Conservation (phyloP, 140 eudicot species). For the Anethum foeniculum region DNA sequence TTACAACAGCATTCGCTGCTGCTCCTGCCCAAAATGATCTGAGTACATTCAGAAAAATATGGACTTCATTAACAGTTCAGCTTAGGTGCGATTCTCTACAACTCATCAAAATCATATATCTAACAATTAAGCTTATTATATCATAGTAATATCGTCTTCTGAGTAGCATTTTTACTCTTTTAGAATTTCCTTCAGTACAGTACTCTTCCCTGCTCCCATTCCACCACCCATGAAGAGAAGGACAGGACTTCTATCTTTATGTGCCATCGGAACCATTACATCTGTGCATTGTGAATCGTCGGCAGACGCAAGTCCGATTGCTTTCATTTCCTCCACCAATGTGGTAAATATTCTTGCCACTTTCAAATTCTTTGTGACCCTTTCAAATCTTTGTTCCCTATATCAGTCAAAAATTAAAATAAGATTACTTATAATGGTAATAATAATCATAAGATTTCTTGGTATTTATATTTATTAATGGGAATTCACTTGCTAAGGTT, state of each 20-base stretch:
- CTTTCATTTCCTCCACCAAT: constrained; percentile 96
- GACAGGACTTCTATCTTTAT: constrained; percentile 89
- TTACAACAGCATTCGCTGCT: constrained; percentile 80
- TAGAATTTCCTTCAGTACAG: constrained; percentile 87
- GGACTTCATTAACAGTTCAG: neutral
- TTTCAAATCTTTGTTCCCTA: constrained; percentile 87
- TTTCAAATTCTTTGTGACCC: constrained; percentile 90
- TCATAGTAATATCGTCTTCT: neutral
- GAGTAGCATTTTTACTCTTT: constrained; percentile 55
- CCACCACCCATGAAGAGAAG: constrained; percentile 99
- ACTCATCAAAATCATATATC: neutral
- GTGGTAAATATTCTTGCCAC: constrained; percentile 91
- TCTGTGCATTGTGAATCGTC: constrained; percentile 90
- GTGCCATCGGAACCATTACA: constrained; percentile 97
- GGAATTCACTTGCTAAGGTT: neutral
- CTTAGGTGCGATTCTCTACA: neutral
- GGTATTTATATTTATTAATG: neutral
- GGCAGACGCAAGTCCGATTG: constrained; percentile 64
- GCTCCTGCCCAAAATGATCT: constrained; percentile 99
- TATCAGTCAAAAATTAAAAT: constrained; percentile 16
- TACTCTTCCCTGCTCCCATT: constrained; percentile 99
- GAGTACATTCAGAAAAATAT: constrained; percentile 22
- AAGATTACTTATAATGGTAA: neutral
- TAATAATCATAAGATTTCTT: neutral
- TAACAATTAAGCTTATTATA: neutral